A percentile compares a stretch with the other conserved stretches of the same genome.
These are phyloP conservation scores for Cylindrodendrum hubeiense DNA, from an alignment of 2,329 filamentous ascomycete genomes.

Conservation along the genomic window DNA sequence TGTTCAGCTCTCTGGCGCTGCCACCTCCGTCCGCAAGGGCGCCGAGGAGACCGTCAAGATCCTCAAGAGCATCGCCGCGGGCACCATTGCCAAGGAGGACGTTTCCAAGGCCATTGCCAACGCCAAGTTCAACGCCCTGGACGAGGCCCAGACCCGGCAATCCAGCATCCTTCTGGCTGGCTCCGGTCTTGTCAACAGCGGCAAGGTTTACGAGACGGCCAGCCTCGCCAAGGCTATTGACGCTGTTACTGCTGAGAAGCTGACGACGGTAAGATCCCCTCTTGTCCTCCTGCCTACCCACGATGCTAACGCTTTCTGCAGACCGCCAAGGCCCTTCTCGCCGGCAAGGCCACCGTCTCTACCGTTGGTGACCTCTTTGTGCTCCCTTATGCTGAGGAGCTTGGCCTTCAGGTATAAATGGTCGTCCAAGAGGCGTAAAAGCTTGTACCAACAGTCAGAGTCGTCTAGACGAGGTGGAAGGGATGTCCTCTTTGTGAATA, in stretches of 20 bases:
- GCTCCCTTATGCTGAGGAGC: conserved; percentile 92
- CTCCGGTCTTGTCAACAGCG: conserved; percentile 83
- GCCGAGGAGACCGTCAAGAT: conserved; percentile 83
- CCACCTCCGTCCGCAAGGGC: conserved; percentile 78
- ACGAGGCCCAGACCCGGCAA: conserved; percentile 82
- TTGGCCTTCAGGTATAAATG: conserved; percentile 92
- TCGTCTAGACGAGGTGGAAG: conserved; percentile 53
- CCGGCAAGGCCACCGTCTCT: conserved; percentile 89
- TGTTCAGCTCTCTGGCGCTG: conserved; percentile 83
- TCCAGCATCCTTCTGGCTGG: conserved; percentile 87
- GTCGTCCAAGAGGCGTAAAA: conserved; percentile 48
- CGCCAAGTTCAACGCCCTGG: conserved; percentile 92
- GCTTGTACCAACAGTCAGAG: conserved; percentile 59
- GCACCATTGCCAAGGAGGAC: conserved; percentile 83
- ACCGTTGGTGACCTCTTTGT: conserved; percentile 91
- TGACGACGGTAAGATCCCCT: conserved; percentile 80
- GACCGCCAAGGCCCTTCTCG: conserved; percentile 89
- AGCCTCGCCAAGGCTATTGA: conserved; percentile 84
- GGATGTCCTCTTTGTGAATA: conserved; percentile 58
- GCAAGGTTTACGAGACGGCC: conserved; percentile 86
- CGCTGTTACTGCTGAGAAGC: conserved; percentile 82
- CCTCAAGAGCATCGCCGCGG: conserved; percentile 83
- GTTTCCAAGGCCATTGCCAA: conserved; percentile 91
- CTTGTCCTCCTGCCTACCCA: conserved; percentile 35
- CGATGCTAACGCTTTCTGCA: conserved; percentile 55